Evolutionary conservation across 2,329 filamentous ascomycete genomes (phyloP).

Genomic region (Microdochium trichocladiopsis): DNA sequence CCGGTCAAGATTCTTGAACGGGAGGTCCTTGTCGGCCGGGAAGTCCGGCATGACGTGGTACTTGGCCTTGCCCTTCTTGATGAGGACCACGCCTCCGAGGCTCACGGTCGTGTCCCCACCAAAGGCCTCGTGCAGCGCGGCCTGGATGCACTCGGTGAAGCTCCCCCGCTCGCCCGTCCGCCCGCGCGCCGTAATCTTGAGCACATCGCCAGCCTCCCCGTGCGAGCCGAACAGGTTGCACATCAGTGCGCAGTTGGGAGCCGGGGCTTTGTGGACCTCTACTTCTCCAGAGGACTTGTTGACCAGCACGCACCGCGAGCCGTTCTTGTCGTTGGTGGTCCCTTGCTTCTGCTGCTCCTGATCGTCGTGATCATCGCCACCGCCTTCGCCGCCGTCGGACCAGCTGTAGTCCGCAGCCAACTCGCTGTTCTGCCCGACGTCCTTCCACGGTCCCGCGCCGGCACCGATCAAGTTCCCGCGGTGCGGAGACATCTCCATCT

Average conservation of each 20-base stretch:
- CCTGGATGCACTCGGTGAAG: constrained; percentile 24
- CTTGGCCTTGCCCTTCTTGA: constrained; percentile 25
- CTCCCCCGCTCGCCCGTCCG: constrained; percentile 18
- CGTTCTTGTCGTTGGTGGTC: constrained; percentile 11
- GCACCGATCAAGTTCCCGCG: constrained; percentile 30
- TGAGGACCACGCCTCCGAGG: constrained; percentile 31
- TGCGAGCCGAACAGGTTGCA: constrained; percentile 30
- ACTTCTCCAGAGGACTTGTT: constrained; percentile 5
- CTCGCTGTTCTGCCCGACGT: constrained; percentile 32
- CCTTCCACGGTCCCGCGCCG: constrained; percentile 32
- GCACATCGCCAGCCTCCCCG: constrained; percentile 22
- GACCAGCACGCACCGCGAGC: constrained; percentile 18
- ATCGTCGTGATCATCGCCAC: too few relatives aligned
- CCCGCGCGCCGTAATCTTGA: constrained; percentile 25
- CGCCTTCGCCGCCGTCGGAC: constrained; percentile 10
- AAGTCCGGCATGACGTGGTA: constrained; percentile 40
- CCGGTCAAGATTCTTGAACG: constrained; percentile 19
- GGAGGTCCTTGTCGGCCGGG: constrained; percentile 14
- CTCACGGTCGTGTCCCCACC: constrained; percentile 24
- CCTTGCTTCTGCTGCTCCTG: too few relatives aligned
- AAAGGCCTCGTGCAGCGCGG: constrained; percentile 19
- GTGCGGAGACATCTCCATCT: constrained; percentile 25
- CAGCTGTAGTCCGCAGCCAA: constrained; percentile 30
- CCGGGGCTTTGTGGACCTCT: constrained; percentile 13
- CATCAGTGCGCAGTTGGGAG: constrained; percentile 31